Base-by-base conservation (phyloP, 2,329 filamentous ascomycete species). In the Trichophyton verrucosum region DNA sequence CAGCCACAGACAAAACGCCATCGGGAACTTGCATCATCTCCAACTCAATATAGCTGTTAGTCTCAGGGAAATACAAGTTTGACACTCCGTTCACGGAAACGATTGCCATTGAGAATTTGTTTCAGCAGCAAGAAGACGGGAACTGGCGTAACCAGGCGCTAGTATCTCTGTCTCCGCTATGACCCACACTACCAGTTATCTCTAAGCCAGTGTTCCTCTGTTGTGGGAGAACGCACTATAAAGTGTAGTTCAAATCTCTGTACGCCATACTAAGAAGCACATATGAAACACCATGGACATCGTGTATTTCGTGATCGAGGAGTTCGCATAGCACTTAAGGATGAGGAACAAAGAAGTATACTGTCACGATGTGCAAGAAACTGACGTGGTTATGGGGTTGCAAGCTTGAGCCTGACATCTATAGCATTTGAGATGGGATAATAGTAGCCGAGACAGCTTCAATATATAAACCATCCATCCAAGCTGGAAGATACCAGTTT, bases 351-450 rank as follows among this genome's bases (percentile, higher is more conserved):
- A 53, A 53, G 49, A 53, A 53, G 15, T 1, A 22, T n/a, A 13
- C 1, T 15, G 8, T n/a, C 13, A 2, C 9, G 11, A 22, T 53
- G 0, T 0, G 1, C 9, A 3, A 0, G 4, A 30, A 33, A 24
- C 22, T n/a, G 49, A 33, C 49, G 24, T 15, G 22, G 49, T 53
- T 53, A 24, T 9, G 3, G 9, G 9, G 9, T 11, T 47, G 4
- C 7, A 4, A 22, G n/a, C 20, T 47, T 20, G 44, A 20, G 24
- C 7, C 44, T 20, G 44, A n/a, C 44, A 22, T 47, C 20, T 47
- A 24, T 47, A 47, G 17, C 24, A 47, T 47, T 22, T 3, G 9
- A 22, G 9, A 24, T 47, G 7, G n/a, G 20, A 22, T 20, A 47
- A 24, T 47, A 47, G 11, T 22, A 7, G 3, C 20, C 11, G 44